Evolutionary conservation across 306 rosid genomes (phyloP).

Genomic region (Mimosa bimucronata): DNA sequence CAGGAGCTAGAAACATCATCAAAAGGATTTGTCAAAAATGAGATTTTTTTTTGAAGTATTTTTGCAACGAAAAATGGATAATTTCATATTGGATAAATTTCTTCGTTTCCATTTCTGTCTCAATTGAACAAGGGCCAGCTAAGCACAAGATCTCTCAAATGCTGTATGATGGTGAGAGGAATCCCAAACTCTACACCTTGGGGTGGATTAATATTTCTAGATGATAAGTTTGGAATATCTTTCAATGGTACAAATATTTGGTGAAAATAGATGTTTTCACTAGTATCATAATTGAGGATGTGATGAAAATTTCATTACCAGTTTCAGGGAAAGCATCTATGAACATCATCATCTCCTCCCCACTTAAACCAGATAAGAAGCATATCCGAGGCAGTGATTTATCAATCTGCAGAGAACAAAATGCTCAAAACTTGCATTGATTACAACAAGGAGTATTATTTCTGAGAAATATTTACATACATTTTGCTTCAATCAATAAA

Average conservation of each 20-base stretch:
- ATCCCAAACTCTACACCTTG: not conserved
- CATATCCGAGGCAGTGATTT: slow-evolving; percentile 88
- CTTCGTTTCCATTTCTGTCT: not conserved
- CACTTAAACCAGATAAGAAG: slow-evolving; percentile 88
- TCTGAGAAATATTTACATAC: not conserved
- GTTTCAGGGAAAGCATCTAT: slow-evolving; percentile 87
- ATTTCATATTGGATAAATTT: not conserved
- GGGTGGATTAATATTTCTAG: not conserved
- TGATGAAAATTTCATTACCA: slow-evolving; percentile 48
- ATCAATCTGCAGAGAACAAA: slow-evolving; percentile 59
- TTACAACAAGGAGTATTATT: slow-evolving; percentile 4
- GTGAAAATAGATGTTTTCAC: not conserved
- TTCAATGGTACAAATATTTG: not conserved
- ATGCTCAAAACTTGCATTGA: slow-evolving; percentile 19
- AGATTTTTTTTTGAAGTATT: not conserved
- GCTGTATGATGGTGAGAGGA: not conserved
- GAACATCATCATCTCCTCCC: slow-evolving; percentile 98
- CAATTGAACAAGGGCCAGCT: not conserved
- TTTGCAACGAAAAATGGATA: not conserved
- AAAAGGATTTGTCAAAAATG: not conserved
- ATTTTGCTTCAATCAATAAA: not conserved
- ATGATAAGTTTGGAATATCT: not conserved
- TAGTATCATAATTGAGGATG: slow-evolving; percentile 6
- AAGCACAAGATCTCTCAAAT: not conserved
- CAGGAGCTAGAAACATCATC: not conserved